Percentiles rank a stretch among this genome's conserved stretches.
phyloP scores from a whole-genome alignment of 2,329 filamentous ascomycete genomes.

The Zelopaecilomyces penicillatus region DNA sequence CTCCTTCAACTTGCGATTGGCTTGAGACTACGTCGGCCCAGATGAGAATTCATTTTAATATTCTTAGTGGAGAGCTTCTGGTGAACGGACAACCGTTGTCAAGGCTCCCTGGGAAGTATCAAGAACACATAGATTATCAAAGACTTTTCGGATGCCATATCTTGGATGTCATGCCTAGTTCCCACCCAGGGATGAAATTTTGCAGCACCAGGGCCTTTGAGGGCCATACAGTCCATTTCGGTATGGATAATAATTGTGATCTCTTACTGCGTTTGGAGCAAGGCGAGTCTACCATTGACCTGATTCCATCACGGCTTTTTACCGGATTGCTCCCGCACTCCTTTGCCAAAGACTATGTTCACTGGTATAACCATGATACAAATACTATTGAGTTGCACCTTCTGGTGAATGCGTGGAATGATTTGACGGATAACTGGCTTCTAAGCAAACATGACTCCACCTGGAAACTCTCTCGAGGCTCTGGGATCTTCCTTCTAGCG shows the following conservation, averaged over 20 bases:
- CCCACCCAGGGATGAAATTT: conserved; percentile 16
- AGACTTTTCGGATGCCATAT: conserved; percentile 32
- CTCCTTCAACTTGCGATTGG: conserved; percentile 9
- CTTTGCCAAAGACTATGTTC: conserved; percentile 32
- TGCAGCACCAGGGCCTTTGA: conserved; percentile 12
- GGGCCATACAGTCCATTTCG: conserved; percentile 28
- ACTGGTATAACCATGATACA: conserved; percentile 35
- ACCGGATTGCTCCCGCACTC: conserved; percentile 20
- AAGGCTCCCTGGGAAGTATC: conserved; percentile 36
- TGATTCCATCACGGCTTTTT: conserved; percentile 27
- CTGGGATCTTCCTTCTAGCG: conserved; percentile 23
- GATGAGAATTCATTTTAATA: conserved; percentile 34
- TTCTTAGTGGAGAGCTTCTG: conserved; percentile 41
- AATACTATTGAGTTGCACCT: conserved; percentile 25
- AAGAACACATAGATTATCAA: conserved; percentile 28
- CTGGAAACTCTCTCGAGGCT: not conserved
- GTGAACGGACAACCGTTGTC: conserved; percentile 41
- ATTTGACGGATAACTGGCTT: conserved; percentile 15
- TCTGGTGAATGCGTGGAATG: conserved; percentile 16
- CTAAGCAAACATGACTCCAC: not conserved
- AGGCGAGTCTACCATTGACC: conserved; percentile 9
- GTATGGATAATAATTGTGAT: conserved; percentile 11
- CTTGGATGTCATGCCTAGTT: conserved; percentile 36
- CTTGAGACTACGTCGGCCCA: conserved; percentile 4
- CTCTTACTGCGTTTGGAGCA: conserved; percentile 23